Conservation (phyloP, 2,329 filamentous ascomycete genomes). For the Metarhizium guizhouense region DNA sequence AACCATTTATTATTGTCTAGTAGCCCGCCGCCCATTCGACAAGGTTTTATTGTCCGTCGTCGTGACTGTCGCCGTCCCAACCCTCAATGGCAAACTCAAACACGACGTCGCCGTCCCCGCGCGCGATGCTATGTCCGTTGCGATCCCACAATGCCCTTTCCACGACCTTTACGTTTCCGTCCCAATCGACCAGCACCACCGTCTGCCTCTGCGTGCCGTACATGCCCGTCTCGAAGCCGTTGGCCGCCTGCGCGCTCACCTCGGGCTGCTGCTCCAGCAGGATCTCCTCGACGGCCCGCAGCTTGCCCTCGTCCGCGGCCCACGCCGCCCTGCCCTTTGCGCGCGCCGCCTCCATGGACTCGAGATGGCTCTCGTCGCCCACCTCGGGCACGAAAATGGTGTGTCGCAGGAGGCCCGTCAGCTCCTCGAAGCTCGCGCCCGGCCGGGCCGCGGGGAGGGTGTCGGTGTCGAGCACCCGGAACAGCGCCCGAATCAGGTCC, state of each 20-base stretch:
- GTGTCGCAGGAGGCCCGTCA: slow-evolving; percentile 43
- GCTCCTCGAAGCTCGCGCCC: slow-evolving; percentile 41
- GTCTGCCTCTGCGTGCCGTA: slow-evolving; percentile 61
- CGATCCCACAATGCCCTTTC: slow-evolving; percentile 53
- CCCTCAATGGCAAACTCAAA: slow-evolving; percentile 49
- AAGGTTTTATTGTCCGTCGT: neutral
- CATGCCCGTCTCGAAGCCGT: slow-evolving; percentile 46
- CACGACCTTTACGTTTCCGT: slow-evolving; percentile 50
- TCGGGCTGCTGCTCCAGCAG: slow-evolving; percentile 29
- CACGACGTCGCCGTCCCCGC: slow-evolving; percentile 45
- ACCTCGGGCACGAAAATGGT: slow-evolving; percentile 55
- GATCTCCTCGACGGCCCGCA: slow-evolving; percentile 26
- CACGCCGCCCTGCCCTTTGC: slow-evolving; percentile 28
- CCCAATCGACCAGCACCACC: slow-evolving; percentile 51
- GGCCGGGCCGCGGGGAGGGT: slow-evolving; percentile 37
- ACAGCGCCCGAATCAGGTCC: slow-evolving; percentile 41
- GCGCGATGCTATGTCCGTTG: slow-evolving; percentile 43
- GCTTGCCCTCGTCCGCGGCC: slow-evolving; percentile 25
- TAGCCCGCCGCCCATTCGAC: neutral
- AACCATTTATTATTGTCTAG: neutral
- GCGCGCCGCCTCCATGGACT: slow-evolving; percentile 34
- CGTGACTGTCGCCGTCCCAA: slow-evolving; percentile 23
- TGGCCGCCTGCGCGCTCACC: slow-evolving; percentile 14
- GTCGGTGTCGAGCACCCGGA: slow-evolving; percentile 46
- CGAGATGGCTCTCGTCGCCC: slow-evolving; percentile 36